A percentile compares a stretch with the other conserved stretches of the same genome.
Conservation (phyloP, 371 early-diverging fungal species). For the Catenaria anguillulae region DNA sequence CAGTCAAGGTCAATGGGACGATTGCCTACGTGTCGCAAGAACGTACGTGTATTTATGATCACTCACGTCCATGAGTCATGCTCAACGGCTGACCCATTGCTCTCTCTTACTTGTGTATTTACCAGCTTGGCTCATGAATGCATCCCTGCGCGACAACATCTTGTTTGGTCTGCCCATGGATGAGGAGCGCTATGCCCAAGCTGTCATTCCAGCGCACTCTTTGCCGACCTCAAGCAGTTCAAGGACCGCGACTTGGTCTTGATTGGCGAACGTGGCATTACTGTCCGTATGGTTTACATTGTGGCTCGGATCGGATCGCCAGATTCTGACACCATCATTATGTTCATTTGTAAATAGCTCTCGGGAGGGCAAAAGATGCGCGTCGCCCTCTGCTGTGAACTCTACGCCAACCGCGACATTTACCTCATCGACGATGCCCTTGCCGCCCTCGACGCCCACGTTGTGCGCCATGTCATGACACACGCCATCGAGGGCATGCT, state of each 20-base stretch:
- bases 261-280: conserved; percentile 90
- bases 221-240: conserved; percentile 60
- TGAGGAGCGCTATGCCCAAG: conserved; percentile 11
- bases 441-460: conserved; percentile 32
- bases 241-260: conserved; percentile 75
- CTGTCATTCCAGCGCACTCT: conserved; percentile 22
- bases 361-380: conserved; percentile 34
- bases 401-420: conserved; percentile 25
- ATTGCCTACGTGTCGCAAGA: not conserved
- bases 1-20: not conserved
- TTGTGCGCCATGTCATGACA: conserved; percentile 25
- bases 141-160: conserved; percentile 11
- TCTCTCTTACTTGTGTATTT: too few species aligned
- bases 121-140: conserved; percentile 20
- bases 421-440: conserved; percentile 32
- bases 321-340: too few species aligned
- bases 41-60: too few species aligned
- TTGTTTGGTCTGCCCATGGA: conserved; percentile 12
- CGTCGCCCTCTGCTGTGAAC: conserved; percentile 20
- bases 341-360: too few species aligned
- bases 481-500: conserved; percentile 28
- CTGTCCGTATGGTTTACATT: too few species aligned
- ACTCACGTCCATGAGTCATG: too few species aligned
- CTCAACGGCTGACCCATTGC: too few species aligned
- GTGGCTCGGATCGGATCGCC: too few species aligned